A percentile compares a stretch with the other conserved stretches of the same genome.
Conservation (phyloP, 495 filamentous ascomycete genomes). For the Parathielavia appendiculata region DNA sequence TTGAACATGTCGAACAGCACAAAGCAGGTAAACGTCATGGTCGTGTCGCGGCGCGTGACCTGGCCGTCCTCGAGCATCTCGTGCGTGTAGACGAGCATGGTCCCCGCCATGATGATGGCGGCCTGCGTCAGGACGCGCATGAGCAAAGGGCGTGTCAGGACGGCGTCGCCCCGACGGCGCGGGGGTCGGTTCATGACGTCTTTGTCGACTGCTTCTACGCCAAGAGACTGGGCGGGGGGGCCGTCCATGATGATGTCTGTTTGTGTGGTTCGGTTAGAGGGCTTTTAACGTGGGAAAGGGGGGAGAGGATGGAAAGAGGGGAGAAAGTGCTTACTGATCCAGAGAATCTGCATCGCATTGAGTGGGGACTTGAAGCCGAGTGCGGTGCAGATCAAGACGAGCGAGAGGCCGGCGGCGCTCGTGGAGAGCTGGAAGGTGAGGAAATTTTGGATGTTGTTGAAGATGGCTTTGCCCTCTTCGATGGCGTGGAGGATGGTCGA, state of each 20-base stretch:
- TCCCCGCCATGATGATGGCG: slow-evolving; percentile 82
- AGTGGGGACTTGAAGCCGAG: slow-evolving; percentile 89
- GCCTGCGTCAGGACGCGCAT: slow-evolving; percentile 83
- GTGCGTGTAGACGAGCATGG: slow-evolving; percentile 80
- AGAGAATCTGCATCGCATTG: slow-evolving; percentile 98
- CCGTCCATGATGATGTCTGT: slow-evolving; percentile 99
- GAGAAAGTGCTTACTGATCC: slow-evolving; percentile 75
- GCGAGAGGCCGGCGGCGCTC: slow-evolving; percentile 84
- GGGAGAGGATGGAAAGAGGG: background rate
- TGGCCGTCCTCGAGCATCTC: slow-evolving; percentile 79
- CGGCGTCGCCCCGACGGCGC: slow-evolving; percentile 74
- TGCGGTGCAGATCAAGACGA: slow-evolving; percentile 87
- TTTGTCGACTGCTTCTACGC: slow-evolving; percentile 92
- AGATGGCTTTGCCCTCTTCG: slow-evolving; percentile 98
- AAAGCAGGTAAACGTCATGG: slow-evolving; percentile 98
- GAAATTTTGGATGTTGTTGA: slow-evolving; percentile 99
- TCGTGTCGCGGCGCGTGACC: slow-evolving; percentile 90
- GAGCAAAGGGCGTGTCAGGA: slow-evolving; percentile 77
- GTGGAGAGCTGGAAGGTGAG: slow-evolving; percentile 98
- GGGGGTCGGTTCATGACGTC: slow-evolving; percentile 90
- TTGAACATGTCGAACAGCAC: slow-evolving; percentile 99
- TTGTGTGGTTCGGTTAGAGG: background rate
- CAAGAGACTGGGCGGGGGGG: slow-evolving; percentile 92
- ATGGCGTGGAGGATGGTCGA: slow-evolving; percentile 94
- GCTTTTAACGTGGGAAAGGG: too few species aligned